Conservation (phyloP, 441 rosid species). For the Pelargonium myrrhifolium region DNA sequence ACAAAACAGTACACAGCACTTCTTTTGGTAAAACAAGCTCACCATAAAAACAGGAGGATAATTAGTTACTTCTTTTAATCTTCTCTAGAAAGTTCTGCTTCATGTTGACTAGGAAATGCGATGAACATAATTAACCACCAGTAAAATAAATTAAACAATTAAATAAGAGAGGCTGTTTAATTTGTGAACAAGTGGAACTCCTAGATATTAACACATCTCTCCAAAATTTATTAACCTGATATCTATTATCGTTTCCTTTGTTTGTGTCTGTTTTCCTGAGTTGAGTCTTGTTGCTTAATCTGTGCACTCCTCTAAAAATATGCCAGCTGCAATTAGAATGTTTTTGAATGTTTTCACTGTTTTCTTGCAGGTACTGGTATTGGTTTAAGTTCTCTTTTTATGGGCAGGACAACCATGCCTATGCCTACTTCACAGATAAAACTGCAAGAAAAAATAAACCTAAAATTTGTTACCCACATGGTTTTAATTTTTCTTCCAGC, state of each 20-base stretch:
- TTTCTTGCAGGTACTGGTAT: not conserved
- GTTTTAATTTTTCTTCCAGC: not conserved
- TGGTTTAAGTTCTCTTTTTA: not conserved
- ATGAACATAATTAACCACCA: not conserved
- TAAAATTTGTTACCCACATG: not conserved
- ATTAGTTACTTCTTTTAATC: not conserved
- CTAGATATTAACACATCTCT: too few species aligned
- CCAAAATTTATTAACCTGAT: too few species aligned
- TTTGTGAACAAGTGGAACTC: too few species aligned
- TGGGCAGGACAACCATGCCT: not conserved
- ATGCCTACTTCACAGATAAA: not conserved
- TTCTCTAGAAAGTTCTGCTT: not conserved
- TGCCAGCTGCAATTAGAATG: not conserved
- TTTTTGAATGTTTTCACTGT: slow-evolving; percentile 1
- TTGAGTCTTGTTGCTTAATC: slow-evolving; percentile 1
- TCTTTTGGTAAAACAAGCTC: slow-evolving; percentile 5
- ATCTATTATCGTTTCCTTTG: not conserved
- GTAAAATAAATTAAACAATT: not conserved
- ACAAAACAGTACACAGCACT: not conserved
- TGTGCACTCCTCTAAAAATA: not conserved
- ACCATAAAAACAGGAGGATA: slow-evolving; percentile 6
- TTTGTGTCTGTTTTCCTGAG: not conserved
- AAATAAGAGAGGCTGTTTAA: too few species aligned
- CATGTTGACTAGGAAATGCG: not conserved
- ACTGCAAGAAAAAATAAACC: not conserved